Evolutionary conservation across 2,329 filamentous ascomycete species (phyloP), one percentile per base, ranked within the genome.

Genomic region (Diaporthe australafricana): DNA sequence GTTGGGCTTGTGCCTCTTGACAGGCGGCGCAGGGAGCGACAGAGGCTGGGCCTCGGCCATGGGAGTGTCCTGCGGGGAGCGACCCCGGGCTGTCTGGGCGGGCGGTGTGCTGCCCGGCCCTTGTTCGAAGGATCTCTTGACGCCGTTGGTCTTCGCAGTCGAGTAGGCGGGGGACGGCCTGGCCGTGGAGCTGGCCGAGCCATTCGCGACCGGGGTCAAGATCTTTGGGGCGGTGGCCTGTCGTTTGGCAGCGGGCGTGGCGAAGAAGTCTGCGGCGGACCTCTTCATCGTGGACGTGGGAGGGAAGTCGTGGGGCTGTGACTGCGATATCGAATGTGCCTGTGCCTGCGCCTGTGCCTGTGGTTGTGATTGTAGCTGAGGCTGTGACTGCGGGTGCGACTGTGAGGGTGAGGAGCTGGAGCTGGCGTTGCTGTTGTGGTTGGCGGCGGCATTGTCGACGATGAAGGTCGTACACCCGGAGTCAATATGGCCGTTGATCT

Each of bases 401-500:
- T 55, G 69, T 9, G 56, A 16, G 16, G 63, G 56, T 0, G 63
- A 68, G 38, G 48, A 45, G 5, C 60, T 68, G 11, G 55, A 63
- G 42, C 42, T 20, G 72, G 45, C 42, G 66, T 79, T 78, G 74
- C 81, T 84, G 30, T 81, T 80, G 14, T 80, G 77, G 65, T 78
- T 69, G 73, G 74, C 76, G 68, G 79, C 76, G 62, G 80, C 76
- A 76, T 84, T 79, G 72, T 91, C 89, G 79, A 92, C 84, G 74
- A 96, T 81, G 79, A 92, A 92, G 45, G 85, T 87, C 73, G 88
- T 82, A 84, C 96, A 98, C 75, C 89, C 89, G 38, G 94, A 96
- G 83, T 98, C 96, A 79, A 98, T 90, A 82, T 98, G 96, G 76
- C 88, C 87, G 83, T 98, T 98, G 86, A 98, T 98, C 76, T 92